These are phyloP conservation scores for Apodospora peruviana DNA, from an alignment of 495 filamentous ascomycete species.

Conservation along the genomic window DNA sequence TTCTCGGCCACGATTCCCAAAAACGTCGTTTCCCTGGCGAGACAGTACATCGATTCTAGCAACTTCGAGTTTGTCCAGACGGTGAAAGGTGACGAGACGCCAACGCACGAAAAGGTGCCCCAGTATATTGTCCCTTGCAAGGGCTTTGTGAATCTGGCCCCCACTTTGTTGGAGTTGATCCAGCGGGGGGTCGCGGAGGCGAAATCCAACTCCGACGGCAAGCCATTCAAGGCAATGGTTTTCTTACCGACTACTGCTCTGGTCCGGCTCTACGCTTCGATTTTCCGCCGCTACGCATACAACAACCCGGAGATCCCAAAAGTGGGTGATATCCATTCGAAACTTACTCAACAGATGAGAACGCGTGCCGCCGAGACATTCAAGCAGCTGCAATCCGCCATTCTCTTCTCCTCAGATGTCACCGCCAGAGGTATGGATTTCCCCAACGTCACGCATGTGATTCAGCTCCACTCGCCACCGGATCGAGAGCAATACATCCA, in stretches of 20 bases:
- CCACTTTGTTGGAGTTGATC: constrained; percentile 69
- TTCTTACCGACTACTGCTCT: constrained; percentile 78
- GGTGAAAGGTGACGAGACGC: constrained; percentile 69
- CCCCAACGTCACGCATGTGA: constrained; percentile 84
- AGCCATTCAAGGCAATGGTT: constrained; percentile 89
- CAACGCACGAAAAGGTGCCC: constrained; percentile 77
- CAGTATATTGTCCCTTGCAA: constrained; percentile 62
- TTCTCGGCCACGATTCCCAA: constrained; percentile 88
- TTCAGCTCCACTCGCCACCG: constrained; percentile 72
- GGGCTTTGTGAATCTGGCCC: constrained; percentile 71
- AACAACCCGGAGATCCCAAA: constrained; percentile 22
- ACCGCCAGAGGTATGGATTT: constrained; percentile 97
- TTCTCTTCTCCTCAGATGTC: constrained; percentile 90
- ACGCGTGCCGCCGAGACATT: constrained; percentile 68
- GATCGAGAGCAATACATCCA: constrained; percentile 82
- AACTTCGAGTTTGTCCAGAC: constrained; percentile 81
- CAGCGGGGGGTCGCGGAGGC: constrained; percentile 46
- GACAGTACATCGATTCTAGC: constrained; percentile 39
- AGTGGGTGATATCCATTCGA: constrained; percentile 72
- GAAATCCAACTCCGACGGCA: constrained; percentile 24
- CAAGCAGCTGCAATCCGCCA: constrained; percentile 53
- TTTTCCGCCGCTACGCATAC: constrained; percentile 51
- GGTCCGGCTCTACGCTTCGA: constrained; percentile 54
- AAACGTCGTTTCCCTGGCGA: constrained; percentile 76
- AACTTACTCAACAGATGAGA: constrained; percentile 62